A percentile compares a stretch with the other conserved stretches of the same genome.
Conservation (phyloP, 352 stramenopile species). For the Nothophytophthora sp. region DNA sequence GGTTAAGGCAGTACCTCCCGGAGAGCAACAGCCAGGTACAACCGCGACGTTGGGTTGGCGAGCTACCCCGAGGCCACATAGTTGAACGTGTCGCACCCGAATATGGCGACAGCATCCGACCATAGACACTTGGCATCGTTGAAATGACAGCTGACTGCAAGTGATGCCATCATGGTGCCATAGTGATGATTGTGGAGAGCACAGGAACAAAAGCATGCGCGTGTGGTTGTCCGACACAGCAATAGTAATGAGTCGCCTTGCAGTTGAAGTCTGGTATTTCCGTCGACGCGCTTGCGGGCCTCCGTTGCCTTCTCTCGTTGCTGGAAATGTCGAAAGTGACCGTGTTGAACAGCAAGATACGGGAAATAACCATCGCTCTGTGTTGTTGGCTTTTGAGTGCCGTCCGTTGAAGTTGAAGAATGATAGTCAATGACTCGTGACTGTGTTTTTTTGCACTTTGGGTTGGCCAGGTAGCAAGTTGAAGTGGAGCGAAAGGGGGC, state of each 20-base stretch:
- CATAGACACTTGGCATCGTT: conserved; percentile 42
- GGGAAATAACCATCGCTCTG: conserved; percentile 31
- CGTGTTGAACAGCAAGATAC: not conserved
- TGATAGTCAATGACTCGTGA: conserved; percentile 1
- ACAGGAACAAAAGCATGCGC: conserved; percentile 56
- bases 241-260: conserved; percentile 41
- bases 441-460: not conserved
- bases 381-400: too few relatives aligned
- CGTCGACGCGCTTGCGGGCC: conserved; percentile 16
- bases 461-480: conserved; percentile 15
- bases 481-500: too few relatives aligned
- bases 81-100: too few relatives aligned
- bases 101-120: conserved; percentile 13
- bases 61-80: too few relatives aligned
- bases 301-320: conserved; percentile 24
- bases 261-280: conserved; percentile 42
- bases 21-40: too few relatives aligned
- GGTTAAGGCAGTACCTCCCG: too few relatives aligned
- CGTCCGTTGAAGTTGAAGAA: too few relatives aligned
- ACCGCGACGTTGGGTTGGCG: too few relatives aligned
- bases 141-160: conserved; percentile 44
- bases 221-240: conserved; percentile 53
- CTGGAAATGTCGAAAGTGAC: conserved; percentile 32
- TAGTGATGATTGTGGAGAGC: too few relatives aligned
- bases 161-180: conserved; percentile 22